A percentile compares a stretch with the other conserved stretches of the same genome.
Evolutionary conservation across 768 basidiomycete genomes (phyloP).

Genomic region (Gloeopeniophorella convolvens): DNA sequence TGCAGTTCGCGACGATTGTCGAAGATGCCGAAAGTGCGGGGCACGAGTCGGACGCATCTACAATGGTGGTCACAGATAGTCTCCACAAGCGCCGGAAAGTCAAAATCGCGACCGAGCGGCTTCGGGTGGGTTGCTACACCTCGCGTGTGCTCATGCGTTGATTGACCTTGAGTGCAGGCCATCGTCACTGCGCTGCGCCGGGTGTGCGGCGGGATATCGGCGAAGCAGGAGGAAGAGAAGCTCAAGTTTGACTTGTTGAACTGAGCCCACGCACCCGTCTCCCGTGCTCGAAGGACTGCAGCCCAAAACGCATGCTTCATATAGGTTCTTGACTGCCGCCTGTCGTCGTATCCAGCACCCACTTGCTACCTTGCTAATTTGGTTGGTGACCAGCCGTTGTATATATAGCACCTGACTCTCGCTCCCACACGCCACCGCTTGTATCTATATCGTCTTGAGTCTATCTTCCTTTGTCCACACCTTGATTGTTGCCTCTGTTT

Average conservation of each 20-base stretch:
- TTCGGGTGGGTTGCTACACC: background rate
- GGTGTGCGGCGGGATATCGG: conserved; percentile 8
- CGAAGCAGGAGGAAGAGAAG: conserved; percentile 13
- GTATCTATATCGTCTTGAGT: too few species aligned
- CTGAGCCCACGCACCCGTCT: background rate
- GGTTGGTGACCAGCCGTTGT: too few species aligned
- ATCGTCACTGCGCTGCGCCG: conserved; percentile 10
- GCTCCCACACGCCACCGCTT: too few species aligned
- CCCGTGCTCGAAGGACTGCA: conserved; percentile 2
- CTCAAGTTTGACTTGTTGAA: conserved; percentile 12
- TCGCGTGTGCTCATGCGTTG: too few species aligned
- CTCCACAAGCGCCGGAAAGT: conserved; percentile 9
- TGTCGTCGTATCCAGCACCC: too few species aligned
- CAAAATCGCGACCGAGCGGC: conserved; percentile 8
- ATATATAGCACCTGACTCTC: too few species aligned
- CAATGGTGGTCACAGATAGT: conserved; percentile 2
- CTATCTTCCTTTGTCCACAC: too few species aligned
- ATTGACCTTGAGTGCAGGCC: too few species aligned
- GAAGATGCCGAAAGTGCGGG: conserved; percentile 3
- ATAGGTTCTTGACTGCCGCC: background rate
- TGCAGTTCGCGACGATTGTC: background rate
- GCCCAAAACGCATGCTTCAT: background rate
- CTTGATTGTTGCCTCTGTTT: too few species aligned
- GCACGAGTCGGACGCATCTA: conserved; percentile 6
- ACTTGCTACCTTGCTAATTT: too few species aligned